A percentile compares a stretch with the other conserved stretches of the same genome.
These are phyloP conservation scores for Heterobasidion occidentale DNA, from an alignment of 1,284 basidiomycete species.

Conservation along the genomic window DNA sequence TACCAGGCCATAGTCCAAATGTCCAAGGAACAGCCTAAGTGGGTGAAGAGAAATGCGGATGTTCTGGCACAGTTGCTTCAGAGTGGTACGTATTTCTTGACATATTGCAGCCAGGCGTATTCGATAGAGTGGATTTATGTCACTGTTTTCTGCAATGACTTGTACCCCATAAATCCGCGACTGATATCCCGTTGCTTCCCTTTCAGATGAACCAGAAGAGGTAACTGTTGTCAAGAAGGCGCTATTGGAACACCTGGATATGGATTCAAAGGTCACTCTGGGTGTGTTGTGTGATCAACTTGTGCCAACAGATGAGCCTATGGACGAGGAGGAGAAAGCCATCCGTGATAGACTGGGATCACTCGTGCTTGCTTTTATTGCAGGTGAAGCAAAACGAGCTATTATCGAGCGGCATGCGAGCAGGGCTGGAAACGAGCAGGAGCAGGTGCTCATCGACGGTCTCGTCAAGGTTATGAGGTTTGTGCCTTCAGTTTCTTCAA, in stretches of 20 bases:
- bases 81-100: conserved; percentile 41
- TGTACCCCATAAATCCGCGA: background rate
- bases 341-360: conserved; percentile 48
- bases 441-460: conserved; percentile 38
- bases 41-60: conserved; percentile 64
- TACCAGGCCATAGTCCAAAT: conserved; percentile 55
- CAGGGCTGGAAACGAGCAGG: conserved; percentile 34
- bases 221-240: conserved; percentile 52
- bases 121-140: too few species aligned
- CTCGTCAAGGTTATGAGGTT: conserved; percentile 36
- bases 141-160: background rate
- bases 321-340: conserved; percentile 51
- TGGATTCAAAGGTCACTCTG: conserved; percentile 52
- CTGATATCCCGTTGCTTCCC: background rate
- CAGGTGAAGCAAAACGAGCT: conserved; percentile 39
- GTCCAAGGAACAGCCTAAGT: conserved; percentile 50
- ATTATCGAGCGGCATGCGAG: conserved; percentile 38
- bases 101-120: background rate
- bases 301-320: conserved; percentile 36
- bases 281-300: conserved; percentile 66
- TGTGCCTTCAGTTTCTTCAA: background rate
- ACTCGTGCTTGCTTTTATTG: conserved; percentile 53
- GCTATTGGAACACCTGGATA: conserved; percentile 52
- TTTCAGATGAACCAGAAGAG: conserved; percentile 56
- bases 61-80: conserved; percentile 68